phyloP scores from a whole-genome alignment of 352 stramenopile genomes.

The Pythium monospermum region DNA sequence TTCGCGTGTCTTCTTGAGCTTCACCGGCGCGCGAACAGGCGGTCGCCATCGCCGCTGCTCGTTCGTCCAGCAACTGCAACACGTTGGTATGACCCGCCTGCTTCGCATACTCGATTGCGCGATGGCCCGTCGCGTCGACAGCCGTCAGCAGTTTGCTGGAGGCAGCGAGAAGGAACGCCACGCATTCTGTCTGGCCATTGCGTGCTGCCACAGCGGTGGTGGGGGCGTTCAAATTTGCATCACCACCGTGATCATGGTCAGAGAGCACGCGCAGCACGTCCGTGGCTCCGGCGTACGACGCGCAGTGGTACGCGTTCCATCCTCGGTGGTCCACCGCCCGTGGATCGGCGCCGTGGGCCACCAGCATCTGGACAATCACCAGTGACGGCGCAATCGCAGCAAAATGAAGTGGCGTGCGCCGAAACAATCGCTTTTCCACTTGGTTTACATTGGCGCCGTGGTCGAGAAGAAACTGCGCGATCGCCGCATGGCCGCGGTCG shows the following conservation, averaged over 20 bases:
- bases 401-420: slow-evolving; percentile 62
- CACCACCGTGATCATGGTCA: slow-evolving; percentile 2
- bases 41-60: no score
- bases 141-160: neutral
- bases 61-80: no score
- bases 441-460: slow-evolving; percentile 39
- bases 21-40: no score
- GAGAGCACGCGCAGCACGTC: slow-evolving; percentile 12
- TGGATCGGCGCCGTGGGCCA: slow-evolving; percentile 34
- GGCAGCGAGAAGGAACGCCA: slow-evolving; percentile 1
- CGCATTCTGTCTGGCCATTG: neutral
- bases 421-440: slow-evolving; percentile 65
- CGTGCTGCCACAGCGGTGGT: slow-evolving; percentile 15
- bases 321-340: slow-evolving; percentile 48
- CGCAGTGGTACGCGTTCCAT: slow-evolving; percentile 49
- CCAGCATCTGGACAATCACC: slow-evolving; percentile 31
- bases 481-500: slow-evolving; percentile 37
- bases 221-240: neutral
- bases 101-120: no score
- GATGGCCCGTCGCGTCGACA: no score
- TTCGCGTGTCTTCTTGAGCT: no score
- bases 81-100: no score
- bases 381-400: slow-evolving; percentile 37
- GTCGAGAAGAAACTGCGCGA: slow-evolving; percentile 31
- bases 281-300: slow-evolving; percentile 33